These are phyloP conservation scores for Diatrype stigma DNA, from an alignment of 2,329 filamentous ascomycete species.

Conservation along the genomic window DNA sequence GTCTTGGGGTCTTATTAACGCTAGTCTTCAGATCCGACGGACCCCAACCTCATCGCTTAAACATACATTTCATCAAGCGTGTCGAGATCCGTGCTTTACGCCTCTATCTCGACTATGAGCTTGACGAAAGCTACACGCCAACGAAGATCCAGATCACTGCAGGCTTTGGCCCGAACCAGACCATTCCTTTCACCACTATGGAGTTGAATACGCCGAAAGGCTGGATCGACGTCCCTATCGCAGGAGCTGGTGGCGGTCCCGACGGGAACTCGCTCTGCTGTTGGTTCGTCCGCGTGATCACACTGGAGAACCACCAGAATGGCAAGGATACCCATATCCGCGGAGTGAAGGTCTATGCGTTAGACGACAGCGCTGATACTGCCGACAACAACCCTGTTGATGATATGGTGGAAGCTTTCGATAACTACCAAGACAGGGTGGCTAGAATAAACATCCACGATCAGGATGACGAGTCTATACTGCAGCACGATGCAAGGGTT, in stretches of 20 bases:
- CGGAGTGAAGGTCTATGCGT: conserved; percentile 79
- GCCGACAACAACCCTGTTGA: conserved; percentile 32
- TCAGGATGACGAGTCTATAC: conserved; percentile 27
- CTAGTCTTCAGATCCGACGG: conserved; percentile 62
- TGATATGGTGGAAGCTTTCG: conserved; percentile 29
- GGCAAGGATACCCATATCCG: conserved; percentile 98
- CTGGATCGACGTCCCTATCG: conserved; percentile 79
- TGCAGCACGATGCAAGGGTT: conserved; percentile 28
- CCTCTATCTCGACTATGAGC: conserved; percentile 85
- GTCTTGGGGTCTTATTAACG: not conserved
- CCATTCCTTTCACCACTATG: conserved; percentile 83
- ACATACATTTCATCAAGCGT: conserved; percentile 80
- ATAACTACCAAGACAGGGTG: conserved; percentile 24
- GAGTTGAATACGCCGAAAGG: conserved; percentile 74
- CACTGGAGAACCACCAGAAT: conserved; percentile 97
- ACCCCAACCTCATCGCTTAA: conserved; percentile 76
- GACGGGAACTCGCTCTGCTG: conserved; percentile 75
- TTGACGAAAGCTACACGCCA: conserved; percentile 95
- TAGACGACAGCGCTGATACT: conserved; percentile 42
- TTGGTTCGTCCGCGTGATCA: conserved; percentile 84
- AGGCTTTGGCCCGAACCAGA: conserved; percentile 85
- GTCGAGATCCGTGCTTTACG: conserved; percentile 74
- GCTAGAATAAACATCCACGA: conserved; percentile 24
- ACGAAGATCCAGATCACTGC: conserved; percentile 87
- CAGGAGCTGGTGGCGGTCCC: conserved; percentile 50